Evolutionary conservation across 2,329 filamentous ascomycete genomes (phyloP), one percentile per base, ranked within the genome.

Genomic region (Aspergillus ustus): DNA sequence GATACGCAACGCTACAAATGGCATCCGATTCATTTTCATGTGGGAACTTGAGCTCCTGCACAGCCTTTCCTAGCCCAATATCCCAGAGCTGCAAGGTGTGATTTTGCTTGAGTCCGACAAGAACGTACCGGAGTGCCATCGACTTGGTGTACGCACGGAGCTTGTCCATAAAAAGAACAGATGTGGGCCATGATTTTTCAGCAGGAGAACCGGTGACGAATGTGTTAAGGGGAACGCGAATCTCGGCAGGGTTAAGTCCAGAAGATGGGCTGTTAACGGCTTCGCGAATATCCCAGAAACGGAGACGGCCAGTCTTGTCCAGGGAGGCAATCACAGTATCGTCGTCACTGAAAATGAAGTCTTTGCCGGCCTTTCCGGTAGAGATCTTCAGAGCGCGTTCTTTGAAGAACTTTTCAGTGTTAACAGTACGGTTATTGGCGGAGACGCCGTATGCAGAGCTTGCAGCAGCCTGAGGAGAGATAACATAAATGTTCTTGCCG

Each of bases 71-170:
- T 37, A 99, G 88, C 46, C 91, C 93, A 73, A 99, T 88, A 82
- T 99, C 95, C 96, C 95, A 99, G 49, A 99, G 87, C 82, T 99
- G 96, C 64, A 99, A 87, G 59, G 94, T 96, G 80, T 99, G 95
- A 78, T 99, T 99, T 78, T 99, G 95, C 82, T 98, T 97, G 87
- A 98, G 92, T 71, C 95, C 95, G 65, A 99, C 92, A 75, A 99
- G 89, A 82, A 99, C 90, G 81, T 99, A 99, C 64, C 95, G 89
- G 65, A 97, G 84, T 52, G 96, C 93, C 72, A 91, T 90, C 63
- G 91, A 90, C 80, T 95, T 97, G 80, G 89, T 87, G 78, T 96
- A 97, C 50, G 95, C 93, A 65, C 93, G 91, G 78, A 93, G 88
- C 83, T 98, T 99, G 80, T 99, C 95, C 69, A 99, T 88, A 78